Percentiles rank a stretch among this genome's conserved stretches.
phyloP scores from a whole-genome alignment of 768 basidiomycete species.

The Psilocybe subaeruginosa region DNA sequence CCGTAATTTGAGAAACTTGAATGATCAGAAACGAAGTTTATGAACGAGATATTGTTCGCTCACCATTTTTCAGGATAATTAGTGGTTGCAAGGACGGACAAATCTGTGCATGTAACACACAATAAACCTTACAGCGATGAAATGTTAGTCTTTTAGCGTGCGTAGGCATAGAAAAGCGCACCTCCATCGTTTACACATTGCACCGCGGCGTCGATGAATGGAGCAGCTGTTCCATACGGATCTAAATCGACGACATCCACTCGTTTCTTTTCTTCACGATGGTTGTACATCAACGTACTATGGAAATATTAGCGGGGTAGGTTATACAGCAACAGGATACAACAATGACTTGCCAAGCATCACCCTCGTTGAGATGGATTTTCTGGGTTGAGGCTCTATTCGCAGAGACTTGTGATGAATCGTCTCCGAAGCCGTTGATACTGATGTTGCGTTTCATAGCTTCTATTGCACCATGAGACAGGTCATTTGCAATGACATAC shows the following conservation, averaged over 20 bases:
- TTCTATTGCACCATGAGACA: slow-evolving; percentile 79
- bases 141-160: background rate
- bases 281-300: slow-evolving; percentile 90
- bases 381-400: slow-evolving; percentile 38
- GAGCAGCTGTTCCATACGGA: slow-evolving; percentile 96
- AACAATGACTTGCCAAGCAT: slow-evolving; percentile 74
- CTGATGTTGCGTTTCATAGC: slow-evolving; percentile 88
- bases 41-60: slow-evolving; percentile 8
- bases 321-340: background rate
- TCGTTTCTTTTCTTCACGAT: slow-evolving; percentile 68
- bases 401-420: slow-evolving; percentile 25
- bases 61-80: slow-evolving; percentile 99
- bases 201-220: slow-evolving; percentile 94
- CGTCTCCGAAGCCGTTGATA: slow-evolving; percentile 69
- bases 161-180: slow-evolving; percentile 30
- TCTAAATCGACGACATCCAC: slow-evolving; percentile 98
- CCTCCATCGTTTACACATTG: slow-evolving; percentile 90
- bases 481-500: slow-evolving; percentile 92
- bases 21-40: background rate
- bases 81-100: slow-evolving; percentile 89
- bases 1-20: slow-evolving; percentile 95
- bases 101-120: slow-evolving; percentile 96
- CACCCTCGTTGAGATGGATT: slow-evolving; percentile 87
- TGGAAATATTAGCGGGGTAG: background rate
- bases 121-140: slow-evolving; percentile 65